Base-by-base conservation (phyloP, 306 rosid species). In the Cicer bijugum region DNA sequence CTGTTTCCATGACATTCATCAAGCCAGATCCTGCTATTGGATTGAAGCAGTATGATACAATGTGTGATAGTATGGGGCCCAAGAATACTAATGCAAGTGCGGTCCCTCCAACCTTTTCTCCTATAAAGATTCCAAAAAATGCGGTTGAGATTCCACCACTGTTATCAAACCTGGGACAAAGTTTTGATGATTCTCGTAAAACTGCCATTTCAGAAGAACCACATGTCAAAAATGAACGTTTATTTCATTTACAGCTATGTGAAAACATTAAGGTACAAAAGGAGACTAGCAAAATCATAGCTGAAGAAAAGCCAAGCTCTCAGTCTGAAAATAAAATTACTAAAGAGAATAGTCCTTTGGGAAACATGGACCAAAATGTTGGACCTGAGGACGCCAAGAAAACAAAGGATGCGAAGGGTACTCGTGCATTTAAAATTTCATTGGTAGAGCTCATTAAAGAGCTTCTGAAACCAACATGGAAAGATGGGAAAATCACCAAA, bases 401-500 rank as follows among this genome's bases (percentile, higher is more conserved):
- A 80, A 47, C 19, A 43, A 94, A 94, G 85, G 98, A 94, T 65
- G 71, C 16, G 42, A 91, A 94, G 85, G 93, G 90, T 46, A 58
- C 82, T 63, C 95, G 90, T 53, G 90, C 96, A 62, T 94, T 94
- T 78, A 94, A 91, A 80, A 84, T 82, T 87, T 87, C 96, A 45
- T 88, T 91, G 77, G 97, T 89, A 56, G 99, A 91, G 84, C 89
- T 86, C 33, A 80, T 91, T 53, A 94, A 94, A 86, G 99, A 94
- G 86, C 90, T 94, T 81, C 64, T 94, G 66, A 91, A 94, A 82
- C 96, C 97, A 33, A 69, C 96, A 35, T 94, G 99, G 99, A 94
- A 90, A 82, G 96, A 88, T 17, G 99, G 97, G 69, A 87, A 88
- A 74, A 85, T 91, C 75, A 82, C 75, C 82, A 94, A 91, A 81